Conservation (phyloP, 2,329 filamentous ascomycete genomes). For the Acrocalymma vagum region DNA sequence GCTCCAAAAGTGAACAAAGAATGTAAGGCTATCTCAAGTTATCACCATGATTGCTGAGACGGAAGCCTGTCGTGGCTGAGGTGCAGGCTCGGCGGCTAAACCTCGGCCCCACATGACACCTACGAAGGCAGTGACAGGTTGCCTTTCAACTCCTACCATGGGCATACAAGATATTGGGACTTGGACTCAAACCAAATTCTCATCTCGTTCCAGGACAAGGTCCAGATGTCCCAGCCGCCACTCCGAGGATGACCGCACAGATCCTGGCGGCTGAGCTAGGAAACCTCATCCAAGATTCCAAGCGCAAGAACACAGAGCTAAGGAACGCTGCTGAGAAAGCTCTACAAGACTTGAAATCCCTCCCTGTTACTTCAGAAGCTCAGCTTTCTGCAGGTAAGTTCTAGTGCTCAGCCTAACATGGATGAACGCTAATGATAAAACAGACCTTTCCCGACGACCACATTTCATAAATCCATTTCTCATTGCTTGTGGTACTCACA, state of each 20-base stretch:
- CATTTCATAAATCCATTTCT: constrained; percentile 94
- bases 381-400: constrained; percentile 74
- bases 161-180: constrained; percentile 3
- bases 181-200: constrained; percentile 5
- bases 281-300: constrained; percentile 94
- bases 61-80: too few relatives aligned
- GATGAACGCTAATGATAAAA: constrained; percentile 15
- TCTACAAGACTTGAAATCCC: constrained; percentile 82
- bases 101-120: constrained; percentile 15
- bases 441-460: constrained; percentile 82
- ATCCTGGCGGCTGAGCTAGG: constrained; percentile 87
- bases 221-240: constrained; percentile 29
- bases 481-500: constrained; percentile 88
- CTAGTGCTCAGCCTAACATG: not conserved
- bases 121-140: constrained; percentile 19
- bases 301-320: constrained; percentile 90
- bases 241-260: constrained; percentile 82
- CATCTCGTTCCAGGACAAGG: constrained; percentile 19
- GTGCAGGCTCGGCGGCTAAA: not conserved
- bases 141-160: constrained; percentile 17
- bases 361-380: constrained; percentile 78
- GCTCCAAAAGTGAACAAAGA: not conserved
- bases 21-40: not conserved
- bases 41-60: too few relatives aligned
- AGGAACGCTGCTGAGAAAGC: constrained; percentile 94